Percentiles rank a stretch among this genome's conserved stretches.
phyloP scores from a whole-genome alignment of 225 moss, liverwort and hornwort genomes.

The Neckera pumila region DNA sequence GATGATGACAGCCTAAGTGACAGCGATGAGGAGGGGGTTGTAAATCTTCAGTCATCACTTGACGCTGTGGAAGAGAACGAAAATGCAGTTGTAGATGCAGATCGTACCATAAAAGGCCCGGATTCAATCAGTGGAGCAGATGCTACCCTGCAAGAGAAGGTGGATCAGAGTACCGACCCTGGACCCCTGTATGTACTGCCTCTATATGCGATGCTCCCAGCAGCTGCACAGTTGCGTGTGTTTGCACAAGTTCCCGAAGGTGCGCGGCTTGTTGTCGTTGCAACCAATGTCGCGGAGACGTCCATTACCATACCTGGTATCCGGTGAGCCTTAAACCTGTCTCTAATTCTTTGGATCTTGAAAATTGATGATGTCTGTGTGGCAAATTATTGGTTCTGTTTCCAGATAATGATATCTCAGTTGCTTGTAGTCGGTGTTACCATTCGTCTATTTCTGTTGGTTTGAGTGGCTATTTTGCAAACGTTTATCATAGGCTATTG shows the following conservation, averaged over 20 bases:
- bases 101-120: not conserved
- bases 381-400: not conserved
- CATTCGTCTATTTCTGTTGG: not conserved
- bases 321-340: conserved; percentile 14
- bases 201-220: conserved; percentile 92
- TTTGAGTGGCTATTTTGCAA: not conserved
- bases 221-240: conserved; percentile 82
- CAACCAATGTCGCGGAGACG: conserved; percentile 97
- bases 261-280: conserved; percentile 83
- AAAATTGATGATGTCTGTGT: not conserved
- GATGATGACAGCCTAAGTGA: conserved; percentile 42
- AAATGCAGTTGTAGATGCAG: not conserved
- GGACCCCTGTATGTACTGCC: conserved; percentile 77
- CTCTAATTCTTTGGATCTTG: not conserved
- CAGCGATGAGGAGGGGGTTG: conserved; percentile 51
- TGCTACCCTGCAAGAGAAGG: conserved; percentile 8
- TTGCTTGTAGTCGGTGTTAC: not conserved
- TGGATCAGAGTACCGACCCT: conserved; percentile 33
- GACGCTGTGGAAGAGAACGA: conserved; percentile 12
- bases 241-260: conserved; percentile 74
- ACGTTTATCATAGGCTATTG: not conserved
- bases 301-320: conserved; percentile 98
- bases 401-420: not conserved
- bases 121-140: not conserved
- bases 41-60: conserved; percentile 51